phyloP scores from a whole-genome alignment of 345 rosid genomes.

The Combretum micranthum region DNA sequence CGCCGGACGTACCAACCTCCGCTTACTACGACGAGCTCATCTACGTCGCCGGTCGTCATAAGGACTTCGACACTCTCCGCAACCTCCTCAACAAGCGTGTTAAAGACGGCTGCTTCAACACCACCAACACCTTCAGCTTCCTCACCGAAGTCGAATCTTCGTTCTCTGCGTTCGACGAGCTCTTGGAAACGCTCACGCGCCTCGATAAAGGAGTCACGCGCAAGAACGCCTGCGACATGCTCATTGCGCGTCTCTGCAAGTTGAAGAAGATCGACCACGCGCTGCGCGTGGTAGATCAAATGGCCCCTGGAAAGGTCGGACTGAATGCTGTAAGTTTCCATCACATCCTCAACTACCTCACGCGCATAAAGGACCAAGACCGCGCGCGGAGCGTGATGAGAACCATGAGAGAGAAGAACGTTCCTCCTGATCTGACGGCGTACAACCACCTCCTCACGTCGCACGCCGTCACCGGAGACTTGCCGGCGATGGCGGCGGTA shows the following conservation, averaged over 20 bases:
- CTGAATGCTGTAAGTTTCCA: slow-evolving; percentile 30
- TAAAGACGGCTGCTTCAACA: slow-evolving; percentile 48
- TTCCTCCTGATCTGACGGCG: slow-evolving; percentile 42
- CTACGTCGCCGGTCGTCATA: slow-evolving; percentile 35
- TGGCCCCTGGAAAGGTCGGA: slow-evolving; percentile 26
- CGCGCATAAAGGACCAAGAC: slow-evolving; percentile 30
- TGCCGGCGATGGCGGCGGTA: slow-evolving; percentile 33
- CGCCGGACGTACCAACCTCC: slow-evolving; percentile 35
- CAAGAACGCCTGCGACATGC: slow-evolving; percentile 44
- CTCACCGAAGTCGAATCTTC: slow-evolving; percentile 36
- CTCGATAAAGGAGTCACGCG: slow-evolving; percentile 47
- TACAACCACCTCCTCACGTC: slow-evolving; percentile 47
- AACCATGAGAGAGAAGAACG: slow-evolving; percentile 24
- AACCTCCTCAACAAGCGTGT: slow-evolving; percentile 55
- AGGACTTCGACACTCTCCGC: slow-evolving; percentile 44
- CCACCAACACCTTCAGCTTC: slow-evolving; percentile 61
- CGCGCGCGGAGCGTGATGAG: slow-evolving; percentile 42
- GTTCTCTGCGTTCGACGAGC: slow-evolving; percentile 31
- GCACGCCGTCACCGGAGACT: slow-evolving; percentile 27
- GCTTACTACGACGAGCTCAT: slow-evolving; percentile 51
- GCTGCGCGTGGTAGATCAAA: slow-evolving; percentile 26
- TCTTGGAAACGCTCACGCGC: slow-evolving; percentile 34
- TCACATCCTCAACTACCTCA: slow-evolving; percentile 37
- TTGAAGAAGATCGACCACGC: slow-evolving; percentile 33
- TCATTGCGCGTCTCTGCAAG: slow-evolving; percentile 56